Percentiles rank a stretch among this genome's conserved stretches.
Evolutionary conservation across 2,329 filamentous ascomycete genomes (phyloP).

Genomic region (Coniochaeta prunicola): DNA sequence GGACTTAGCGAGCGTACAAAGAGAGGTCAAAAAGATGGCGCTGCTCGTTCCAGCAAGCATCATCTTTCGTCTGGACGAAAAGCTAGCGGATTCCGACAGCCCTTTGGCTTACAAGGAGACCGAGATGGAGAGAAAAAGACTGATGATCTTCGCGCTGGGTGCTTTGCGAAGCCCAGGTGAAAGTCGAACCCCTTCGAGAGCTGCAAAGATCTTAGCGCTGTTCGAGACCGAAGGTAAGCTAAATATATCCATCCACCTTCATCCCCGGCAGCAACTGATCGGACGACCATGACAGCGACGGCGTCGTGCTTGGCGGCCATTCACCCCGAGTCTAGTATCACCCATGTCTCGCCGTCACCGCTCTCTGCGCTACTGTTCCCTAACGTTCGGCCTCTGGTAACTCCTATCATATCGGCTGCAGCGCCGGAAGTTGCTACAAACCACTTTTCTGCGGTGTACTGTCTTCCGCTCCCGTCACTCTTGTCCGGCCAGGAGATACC

Average conservation of each 20-base stretch:
- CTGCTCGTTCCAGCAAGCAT: conserved; percentile 33
- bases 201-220: conserved; percentile 35
- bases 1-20: conserved; percentile 35
- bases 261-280: not conserved
- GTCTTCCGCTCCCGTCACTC: conserved; percentile 47
- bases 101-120: conserved; percentile 41
- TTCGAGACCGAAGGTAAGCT: conserved; percentile 42
- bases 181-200: not conserved
- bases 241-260: not conserved
- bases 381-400: conserved; percentile 31
- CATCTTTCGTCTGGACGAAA: conserved; percentile 36
- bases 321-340: conserved; percentile 31
- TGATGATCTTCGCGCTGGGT: conserved; percentile 33
- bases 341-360: conserved; percentile 37
- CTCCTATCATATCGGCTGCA: conserved; percentile 27
- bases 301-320: conserved; percentile 41
- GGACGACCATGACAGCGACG: conserved; percentile 29
- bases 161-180: conserved; percentile 27
- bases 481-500: conserved; percentile 51
- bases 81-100: conserved; percentile 36
- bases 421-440: conserved; percentile 29
- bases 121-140: conserved; percentile 33
- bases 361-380: conserved; percentile 28
- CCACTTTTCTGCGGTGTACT: conserved; percentile 42
- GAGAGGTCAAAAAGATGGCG: conserved; percentile 48